These are phyloP conservation scores for Rhizodiscina lignyota DNA, from an alignment of 495 filamentous ascomycete species.

Conservation along the genomic window DNA sequence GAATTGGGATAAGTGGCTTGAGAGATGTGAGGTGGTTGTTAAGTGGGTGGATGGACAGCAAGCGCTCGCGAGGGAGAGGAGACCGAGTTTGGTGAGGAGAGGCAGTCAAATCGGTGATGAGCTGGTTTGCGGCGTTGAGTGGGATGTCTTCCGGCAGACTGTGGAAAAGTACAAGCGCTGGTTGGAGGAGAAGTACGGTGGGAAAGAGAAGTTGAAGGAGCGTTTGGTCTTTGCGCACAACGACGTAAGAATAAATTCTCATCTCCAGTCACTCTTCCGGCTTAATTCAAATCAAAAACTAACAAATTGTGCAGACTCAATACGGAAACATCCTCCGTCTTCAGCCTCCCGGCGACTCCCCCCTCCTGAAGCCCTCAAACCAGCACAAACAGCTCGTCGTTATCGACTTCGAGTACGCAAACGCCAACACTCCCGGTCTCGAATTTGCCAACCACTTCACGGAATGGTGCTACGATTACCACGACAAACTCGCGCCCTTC, in stretches of 20 bases:
- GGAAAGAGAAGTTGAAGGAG: constrained; percentile 44
- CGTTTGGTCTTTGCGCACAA: constrained; percentile 90
- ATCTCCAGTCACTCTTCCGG: no score
- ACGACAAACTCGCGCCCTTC: constrained; percentile 46
- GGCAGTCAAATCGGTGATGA: constrained; percentile 23
- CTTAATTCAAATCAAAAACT: no score
- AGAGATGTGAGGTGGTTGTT: constrained; percentile 60
- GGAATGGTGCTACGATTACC: constrained; percentile 98
- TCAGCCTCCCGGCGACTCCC: constrained; percentile 66
- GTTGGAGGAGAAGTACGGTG: constrained; percentile 56
- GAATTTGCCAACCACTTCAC: constrained; percentile 98
- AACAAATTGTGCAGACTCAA: constrained; percentile 56
- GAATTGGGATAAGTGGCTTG: constrained; percentile 94
- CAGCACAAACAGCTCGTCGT: constrained; percentile 90
- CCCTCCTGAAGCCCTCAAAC: constrained; percentile 73
- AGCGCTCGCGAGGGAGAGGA: constrained; percentile 25
- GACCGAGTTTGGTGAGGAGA: constrained; percentile 41
- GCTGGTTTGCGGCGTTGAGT: constrained; percentile 70
- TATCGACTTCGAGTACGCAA: constrained; percentile 98
- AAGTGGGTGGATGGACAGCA: constrained; percentile 60
- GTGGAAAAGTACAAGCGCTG: constrained; percentile 66
- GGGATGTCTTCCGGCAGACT: constrained; percentile 56
- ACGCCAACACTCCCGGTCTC: constrained; percentile 67
- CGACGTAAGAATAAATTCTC: constrained; percentile 57
- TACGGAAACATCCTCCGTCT: constrained; percentile 96